Evolutionary conservation across 179 eudicot species (phyloP), one percentile per base, ranked within the genome.

Genomic region (Silene noctiflora): DNA sequence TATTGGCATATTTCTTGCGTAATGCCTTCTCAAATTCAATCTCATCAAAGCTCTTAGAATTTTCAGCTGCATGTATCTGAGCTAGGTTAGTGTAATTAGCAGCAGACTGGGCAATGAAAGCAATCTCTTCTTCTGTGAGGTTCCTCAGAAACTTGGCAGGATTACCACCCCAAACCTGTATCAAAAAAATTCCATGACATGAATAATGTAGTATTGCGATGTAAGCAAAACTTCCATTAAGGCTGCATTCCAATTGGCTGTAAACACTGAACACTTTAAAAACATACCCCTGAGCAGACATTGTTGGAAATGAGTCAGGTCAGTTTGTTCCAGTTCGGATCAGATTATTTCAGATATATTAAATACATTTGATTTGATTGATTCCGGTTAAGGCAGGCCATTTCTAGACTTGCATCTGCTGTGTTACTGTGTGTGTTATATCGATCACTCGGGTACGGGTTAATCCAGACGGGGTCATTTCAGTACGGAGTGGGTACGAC

Each of bases 91-190:
- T 44, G 70, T 93, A 93, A 74, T 91, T 90, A 21, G 79, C 29
- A 42, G 98, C 98, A 17, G 96, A 91, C 70, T 87, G 84, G n/a
- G 93, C 80, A 64, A 93, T 91, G 87, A 90, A 91, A 33, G 93
- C 89, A 53, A 86, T 86, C 84, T 93, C 98, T 69, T 93, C 93
- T 71, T 88, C 91, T 51, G 93, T 90, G 67, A 93, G 92, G 79
- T 93, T 91, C 85, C 97, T 87, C 73, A 88, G 67, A 78, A 88
- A 93, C 80, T 81, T 93, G 59, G 98, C 97, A 6, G 98, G 98
- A 72, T 91, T 93, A 27, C 98, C 98, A 79, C 88, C 98, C 98
- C 98, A 93, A 11, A 93, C 90, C 98, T 93, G 87, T 76, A 64
- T 27, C 82, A 46, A 42, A 72, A 25, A 53, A 75, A 68, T 21